Base-by-base conservation (phyloP, 2,329 filamentous ascomycete species). In the Cytospora mali region DNA sequence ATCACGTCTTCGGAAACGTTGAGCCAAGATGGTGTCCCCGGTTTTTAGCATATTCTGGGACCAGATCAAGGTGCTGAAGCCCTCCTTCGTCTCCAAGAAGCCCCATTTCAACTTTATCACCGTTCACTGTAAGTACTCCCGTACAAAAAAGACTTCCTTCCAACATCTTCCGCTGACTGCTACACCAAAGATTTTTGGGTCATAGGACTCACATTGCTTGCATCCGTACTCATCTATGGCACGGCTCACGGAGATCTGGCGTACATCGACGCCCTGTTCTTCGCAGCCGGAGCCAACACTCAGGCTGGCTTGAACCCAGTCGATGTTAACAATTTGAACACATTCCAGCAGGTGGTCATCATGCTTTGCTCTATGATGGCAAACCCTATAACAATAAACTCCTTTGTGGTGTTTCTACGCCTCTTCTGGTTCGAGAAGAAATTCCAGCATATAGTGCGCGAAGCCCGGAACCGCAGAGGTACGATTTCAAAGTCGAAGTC, bases 391-490 rank as follows among this genome's bases (percentile, higher is more conserved):
- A 88, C 90, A 53, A 88, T 97, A 69, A 88, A 96, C 71, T 86
- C 90, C 2, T 90, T 86, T 51, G 92, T 99, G 51, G 95, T 99
- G 9, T 94, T 97, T 69, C 83, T 98, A 16, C 90, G 95, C 28
- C 81, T 99, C 1, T 97, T 97, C 76, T 99, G 94, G 94, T 99
- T 99, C 73, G 93, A 99, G 76, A 97, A 96, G 75, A 87, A 93
- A 9, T 98, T 99, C 73, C 90, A 96, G 72, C 84, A 91, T 69
- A 85, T 97, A 67, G 93, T 90, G 16, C 83, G 82, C 35, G 91
- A 96, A 69, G 88, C 91, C 1, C 85, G 87, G 60, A 81, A 78
- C 50, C 80, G 88, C 58, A 86, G 93, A 59, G 82, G 83, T 59
- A 89, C 84, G 39, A 75, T 88, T n/a, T 79, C 82, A 76, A 79